Evolutionary conservation across 176 grass and related monocot genomes (phyloP).

Genomic region (Hyparrhenia diplandra): DNA sequence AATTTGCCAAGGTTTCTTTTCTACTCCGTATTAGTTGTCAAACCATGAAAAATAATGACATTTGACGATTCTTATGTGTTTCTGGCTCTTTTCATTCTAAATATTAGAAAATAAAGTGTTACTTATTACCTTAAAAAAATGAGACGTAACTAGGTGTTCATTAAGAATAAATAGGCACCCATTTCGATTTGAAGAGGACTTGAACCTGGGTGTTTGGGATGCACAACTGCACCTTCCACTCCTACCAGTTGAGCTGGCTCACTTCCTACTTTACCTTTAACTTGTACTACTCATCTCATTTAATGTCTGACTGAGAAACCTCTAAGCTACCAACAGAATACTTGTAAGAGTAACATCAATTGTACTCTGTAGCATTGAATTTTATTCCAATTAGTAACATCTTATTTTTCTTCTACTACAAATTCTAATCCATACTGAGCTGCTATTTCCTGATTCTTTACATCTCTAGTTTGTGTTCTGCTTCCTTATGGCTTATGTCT

Average conservation of each 20-base stretch:
- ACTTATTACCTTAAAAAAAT: neutral
- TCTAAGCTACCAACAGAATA: constrained; percentile 1
- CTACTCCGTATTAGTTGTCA: neutral
- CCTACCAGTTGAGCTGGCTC: neutral
- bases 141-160: neutral
- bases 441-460: neutral
- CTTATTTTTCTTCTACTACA: neutral
- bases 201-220: neutral
- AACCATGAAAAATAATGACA: constrained; percentile 3
- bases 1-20: constrained; percentile 61
- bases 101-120: neutral
- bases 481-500: constrained; percentile 11
- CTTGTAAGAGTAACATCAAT: neutral
- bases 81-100: neutral
- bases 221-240: neutral
- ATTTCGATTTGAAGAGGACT: neutral
- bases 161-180: neutral
- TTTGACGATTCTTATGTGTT: neutral
- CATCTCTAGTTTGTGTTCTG: constrained; percentile 18
- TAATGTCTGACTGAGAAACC: neutral
- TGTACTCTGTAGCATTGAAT: neutral
- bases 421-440: neutral
- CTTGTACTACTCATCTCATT: constrained; percentile 7
- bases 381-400: constrained; percentile 7
- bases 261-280: neutral